Percentiles rank a stretch among this genome's conserved stretches.
phyloP scores from a whole-genome alignment of 768 basidiomycete genomes.

The Lyophyllum atratum region DNA sequence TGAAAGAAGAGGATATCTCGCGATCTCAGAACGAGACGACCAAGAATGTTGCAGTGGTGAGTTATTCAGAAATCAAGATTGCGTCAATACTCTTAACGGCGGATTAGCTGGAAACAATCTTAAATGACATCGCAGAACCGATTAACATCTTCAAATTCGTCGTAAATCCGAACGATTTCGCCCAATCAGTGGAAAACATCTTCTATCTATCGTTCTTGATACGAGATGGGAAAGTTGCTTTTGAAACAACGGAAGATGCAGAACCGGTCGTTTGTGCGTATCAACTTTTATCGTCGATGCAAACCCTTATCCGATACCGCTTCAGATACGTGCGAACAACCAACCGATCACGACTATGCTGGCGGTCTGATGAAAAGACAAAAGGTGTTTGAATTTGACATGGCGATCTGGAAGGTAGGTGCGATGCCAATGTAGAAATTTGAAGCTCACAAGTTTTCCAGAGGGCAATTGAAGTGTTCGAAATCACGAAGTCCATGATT shows the following conservation, averaged over 20 bases:
- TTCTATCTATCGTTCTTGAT: constrained; percentile 96
- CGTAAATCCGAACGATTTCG: constrained; percentile 87
- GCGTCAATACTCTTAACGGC: background rate
- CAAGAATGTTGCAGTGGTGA: constrained; percentile 76
- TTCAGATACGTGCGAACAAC: constrained; percentile 64
- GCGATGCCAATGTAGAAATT: background rate
- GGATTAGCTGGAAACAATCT: constrained; percentile 59
- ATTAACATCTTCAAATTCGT: constrained; percentile 88
- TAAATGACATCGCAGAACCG: constrained; percentile 45
- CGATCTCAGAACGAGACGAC: constrained; percentile 88
- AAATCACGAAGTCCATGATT: constrained; percentile 75
- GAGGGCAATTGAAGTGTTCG: constrained; percentile 87
- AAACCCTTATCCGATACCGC: background rate
- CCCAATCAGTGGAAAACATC: constrained; percentile 94
- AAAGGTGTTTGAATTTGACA: constrained; percentile 89
- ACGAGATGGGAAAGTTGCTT: constrained; percentile 77
- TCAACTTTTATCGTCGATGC: background rate
- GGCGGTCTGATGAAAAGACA: constrained; percentile 75
- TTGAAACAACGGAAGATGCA: constrained; percentile 66
- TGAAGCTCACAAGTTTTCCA: constrained; percentile 27
- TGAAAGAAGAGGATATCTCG: constrained; percentile 80
- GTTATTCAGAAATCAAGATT: constrained; percentile 18
- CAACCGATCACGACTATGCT: constrained; percentile 62
- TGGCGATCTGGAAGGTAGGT: constrained; percentile 84
- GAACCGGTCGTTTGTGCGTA: constrained; percentile 76